Conservation (phyloP, 2,329 filamentous ascomycete species). For the Escovopsis sp. region DNA sequence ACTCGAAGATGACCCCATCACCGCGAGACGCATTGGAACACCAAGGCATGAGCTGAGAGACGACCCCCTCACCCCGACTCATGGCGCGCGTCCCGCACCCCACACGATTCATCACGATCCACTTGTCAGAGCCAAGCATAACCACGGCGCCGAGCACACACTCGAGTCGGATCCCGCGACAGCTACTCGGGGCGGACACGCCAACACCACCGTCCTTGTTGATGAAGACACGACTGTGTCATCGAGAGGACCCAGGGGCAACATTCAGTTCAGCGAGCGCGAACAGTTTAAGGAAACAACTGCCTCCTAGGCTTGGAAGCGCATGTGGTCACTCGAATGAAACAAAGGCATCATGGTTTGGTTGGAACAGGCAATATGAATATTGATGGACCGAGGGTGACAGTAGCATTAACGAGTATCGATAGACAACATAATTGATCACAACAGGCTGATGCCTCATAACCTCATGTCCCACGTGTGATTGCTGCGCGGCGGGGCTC, state of each 20-base stretch:
- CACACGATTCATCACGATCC: slow-evolving; percentile 5
- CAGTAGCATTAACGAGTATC: too few species aligned
- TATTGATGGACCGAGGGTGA: too few species aligned
- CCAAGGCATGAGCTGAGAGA: slow-evolving; percentile 2
- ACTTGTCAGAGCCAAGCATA: not conserved
- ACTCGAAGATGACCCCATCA: slow-evolving; percentile 4
- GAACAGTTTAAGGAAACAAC: too few species aligned
- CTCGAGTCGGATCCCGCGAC: slow-evolving; percentile 3
- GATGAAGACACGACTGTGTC: slow-evolving; percentile 2
- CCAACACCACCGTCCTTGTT: slow-evolving; percentile 1
- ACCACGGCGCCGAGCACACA: not conserved
- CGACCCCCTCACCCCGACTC: not conserved
- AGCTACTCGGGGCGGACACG: not conserved
- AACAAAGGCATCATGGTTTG: too few species aligned
- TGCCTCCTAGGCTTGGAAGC: too few species aligned
- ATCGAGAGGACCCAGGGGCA: not conserved
- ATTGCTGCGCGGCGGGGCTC: too few species aligned
- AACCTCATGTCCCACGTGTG: too few species aligned
- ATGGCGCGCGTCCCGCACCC: not conserved
- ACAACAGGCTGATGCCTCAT: too few species aligned
- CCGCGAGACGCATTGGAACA: not conserved
- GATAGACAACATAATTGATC: too few species aligned
- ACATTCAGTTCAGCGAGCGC: too few species aligned
- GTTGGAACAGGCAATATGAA: too few species aligned
- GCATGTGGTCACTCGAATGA: too few species aligned